Base-by-base conservation (phyloP, 352 stramenopile genomes). In the Thalassiosira allenii region DNA sequence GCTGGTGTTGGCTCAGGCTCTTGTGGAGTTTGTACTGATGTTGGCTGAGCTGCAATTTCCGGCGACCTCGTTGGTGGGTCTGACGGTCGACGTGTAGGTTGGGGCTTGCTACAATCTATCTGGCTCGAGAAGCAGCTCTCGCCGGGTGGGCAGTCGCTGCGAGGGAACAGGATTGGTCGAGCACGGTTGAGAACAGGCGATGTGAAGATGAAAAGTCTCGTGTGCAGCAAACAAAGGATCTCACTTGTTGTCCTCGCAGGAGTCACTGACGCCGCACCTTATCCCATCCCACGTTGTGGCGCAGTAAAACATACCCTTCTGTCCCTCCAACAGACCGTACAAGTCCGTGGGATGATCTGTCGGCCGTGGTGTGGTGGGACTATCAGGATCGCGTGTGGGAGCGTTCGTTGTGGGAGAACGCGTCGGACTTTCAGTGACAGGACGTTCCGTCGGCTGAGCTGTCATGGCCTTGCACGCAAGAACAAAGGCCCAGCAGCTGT, bases 401-500 rank as follows among this genome's bases (percentile, higher is more conserved):
- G 64, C 5, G 1, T 53, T 27, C 8, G 65, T 79, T 22, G 70
- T 44, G 5, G 71, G 71, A 23, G 64, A 53, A 29, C 17, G 20
- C 34, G 71, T 68, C 3, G 72, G 63, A 6, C n/a, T 61, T 3
- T 49, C 47, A 8, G 67, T 61, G 1, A 54, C 43, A 27, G 44
- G 33, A 0, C 40, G 33, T 5, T 27, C 3, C 27, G 66, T 75
- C 27, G 32, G 47, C 40, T 44, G 59, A 47, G 51, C 32, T 22
- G 66, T 79, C 2, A 40, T 2, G 0, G 43, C 75, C 67, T 54
- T 83, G 61, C 81, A 88, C 6, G 47, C 17, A 33, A 67, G 47
- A 30, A 88, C 81, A 43, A 84, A 88, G 20, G 81, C 81, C 81
- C 81, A 88, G 65, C 81, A 88, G 30, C n/a, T 75, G 52, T 88